Conservation (phyloP, 805 yeast genomes). For the Candida oleophila region DNA sequence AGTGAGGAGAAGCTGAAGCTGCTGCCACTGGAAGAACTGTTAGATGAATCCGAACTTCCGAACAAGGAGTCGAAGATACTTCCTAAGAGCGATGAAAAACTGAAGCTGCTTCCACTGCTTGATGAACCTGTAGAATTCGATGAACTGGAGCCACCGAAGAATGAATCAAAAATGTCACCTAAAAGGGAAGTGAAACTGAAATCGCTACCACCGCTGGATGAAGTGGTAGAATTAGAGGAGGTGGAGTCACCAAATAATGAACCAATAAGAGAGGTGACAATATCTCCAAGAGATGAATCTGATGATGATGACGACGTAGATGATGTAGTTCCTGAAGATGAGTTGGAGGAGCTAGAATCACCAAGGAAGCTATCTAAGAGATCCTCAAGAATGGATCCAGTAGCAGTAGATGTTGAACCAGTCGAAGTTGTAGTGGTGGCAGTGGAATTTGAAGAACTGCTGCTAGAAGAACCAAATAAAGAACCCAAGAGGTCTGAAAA, state of each 20-base stretch:
- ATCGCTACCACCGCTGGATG: background rate
- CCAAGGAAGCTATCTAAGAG: slow-evolving; percentile 13
- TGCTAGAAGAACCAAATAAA: slow-evolving; percentile 5
- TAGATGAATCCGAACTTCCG: slow-evolving; percentile 4
- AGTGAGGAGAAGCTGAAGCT: background rate
- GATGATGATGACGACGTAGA: background rate
- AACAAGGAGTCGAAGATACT: slow-evolving; percentile 11
- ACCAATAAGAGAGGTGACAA: slow-evolving; percentile 11
- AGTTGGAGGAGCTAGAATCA: background rate
- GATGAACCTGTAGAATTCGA: slow-evolving; percentile 5
- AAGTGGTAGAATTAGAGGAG: slow-evolving; percentile 3
- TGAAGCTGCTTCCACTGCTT: slow-evolving; percentile 4
- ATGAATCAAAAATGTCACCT: slow-evolving; percentile 11
- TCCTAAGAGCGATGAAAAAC: background rate
- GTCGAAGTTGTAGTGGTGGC: slow-evolving; percentile 3
- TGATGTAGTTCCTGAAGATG: slow-evolving; percentile 7
- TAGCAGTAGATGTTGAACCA: slow-evolving; percentile 5
- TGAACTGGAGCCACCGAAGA: slow-evolving; percentile 10
- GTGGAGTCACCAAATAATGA: slow-evolving; percentile 8
- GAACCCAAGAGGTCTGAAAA: slow-evolving; percentile 6
- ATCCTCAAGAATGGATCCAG: slow-evolving; percentile 8
- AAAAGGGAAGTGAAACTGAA: slow-evolving; percentile 6
- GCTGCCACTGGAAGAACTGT: slow-evolving; percentile 5
- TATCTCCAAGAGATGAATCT: background rate
- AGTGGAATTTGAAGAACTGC: background rate